phyloP scores from a whole-genome alignment of 2,329 filamentous ascomycete genomes.

The Boeremia exigua region DNA sequence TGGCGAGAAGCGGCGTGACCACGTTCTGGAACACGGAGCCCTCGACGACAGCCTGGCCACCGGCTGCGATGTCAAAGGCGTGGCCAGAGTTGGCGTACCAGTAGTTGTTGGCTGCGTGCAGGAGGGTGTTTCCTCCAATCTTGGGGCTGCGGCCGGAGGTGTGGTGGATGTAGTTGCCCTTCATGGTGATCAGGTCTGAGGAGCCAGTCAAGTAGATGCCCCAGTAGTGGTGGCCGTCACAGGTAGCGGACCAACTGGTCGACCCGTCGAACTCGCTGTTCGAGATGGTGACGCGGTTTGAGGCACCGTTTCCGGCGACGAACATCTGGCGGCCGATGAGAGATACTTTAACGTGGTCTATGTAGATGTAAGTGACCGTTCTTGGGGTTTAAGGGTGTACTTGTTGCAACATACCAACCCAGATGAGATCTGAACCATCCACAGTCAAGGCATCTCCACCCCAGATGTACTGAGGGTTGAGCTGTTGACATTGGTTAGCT shows the following conservation, averaged over 20 bases:
- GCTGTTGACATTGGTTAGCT: neutral
- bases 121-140: conserved; percentile 58
- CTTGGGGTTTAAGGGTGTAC: neutral
- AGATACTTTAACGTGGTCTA: conserved; percentile 52
- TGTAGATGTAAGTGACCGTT: neutral
- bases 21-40: conserved; percentile 64
- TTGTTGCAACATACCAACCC: conserved; percentile 25
- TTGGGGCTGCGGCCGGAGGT: conserved; percentile 63
- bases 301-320: conserved; percentile 60
- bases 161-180: conserved; percentile 65
- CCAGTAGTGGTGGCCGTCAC: conserved; percentile 66
- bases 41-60: conserved; percentile 56
- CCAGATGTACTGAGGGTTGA: conserved; percentile 39
- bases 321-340: conserved; percentile 65
- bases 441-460: conserved; percentile 36
- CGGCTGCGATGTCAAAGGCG: conserved; percentile 57
- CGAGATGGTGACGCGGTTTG: conserved; percentile 63
- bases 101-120: conserved; percentile 68
- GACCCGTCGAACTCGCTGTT: conserved; percentile 64
- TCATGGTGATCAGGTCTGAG: conserved; percentile 62
- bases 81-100: conserved; percentile 61
- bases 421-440: conserved; percentile 30
- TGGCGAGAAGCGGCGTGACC: conserved; percentile 48
- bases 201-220: conserved; percentile 61
- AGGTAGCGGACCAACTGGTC: conserved; percentile 60